Base-by-base conservation (phyloP, 352 stramenopile species). In the Globisporangium echinulatum region DNA sequence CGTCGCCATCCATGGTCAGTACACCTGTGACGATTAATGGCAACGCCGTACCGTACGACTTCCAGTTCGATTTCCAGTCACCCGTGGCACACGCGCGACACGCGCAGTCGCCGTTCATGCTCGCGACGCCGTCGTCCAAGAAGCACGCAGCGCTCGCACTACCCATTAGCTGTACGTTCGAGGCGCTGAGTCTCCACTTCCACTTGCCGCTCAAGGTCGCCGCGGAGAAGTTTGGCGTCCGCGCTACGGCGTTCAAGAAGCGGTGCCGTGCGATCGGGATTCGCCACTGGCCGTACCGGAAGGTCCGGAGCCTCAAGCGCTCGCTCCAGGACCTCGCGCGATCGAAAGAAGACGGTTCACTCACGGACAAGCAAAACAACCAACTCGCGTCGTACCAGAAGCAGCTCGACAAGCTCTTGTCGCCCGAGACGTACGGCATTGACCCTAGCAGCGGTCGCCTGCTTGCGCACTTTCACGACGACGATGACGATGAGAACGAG, bases 221-320 rank as follows among this genome's bases (percentile, higher is more conserved):
- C 9, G 79, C 79, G 37, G 79, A 89, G 61, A 87, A 89, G 65
- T 89, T 89, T 61, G 79, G 79, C 15, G 79, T 89, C 15, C 77
- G 79, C 7, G 79, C 79, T 17, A 89, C 79, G 10, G 79, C 79
- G 40, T 89, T 89, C 71, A 88, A 90, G 67, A 90, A 90, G 59
- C 70, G 77, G 39, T 88, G 80, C 61, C 73, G 80, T 7, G 76
- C 77, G 25, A 89, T 89, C 52, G 80, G 78, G 36, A 86, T 87
- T 60, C 76, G 81, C 8, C 77, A 89, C 65, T 89, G 77, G 79
- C 77, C 79, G 50, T 87, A 87, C 58, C 73, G 77, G 25, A 90
- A 90, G 54, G 80, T 90, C 40, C 77, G 80, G 49, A 87, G 75
- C 47, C 69, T 90, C 52, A 88, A 87, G 61, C 75, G 80, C 2